Evolutionary conservation across 2,329 filamentous ascomycete species (phyloP).

Genomic region (Blastomyces gilchristii): DNA sequence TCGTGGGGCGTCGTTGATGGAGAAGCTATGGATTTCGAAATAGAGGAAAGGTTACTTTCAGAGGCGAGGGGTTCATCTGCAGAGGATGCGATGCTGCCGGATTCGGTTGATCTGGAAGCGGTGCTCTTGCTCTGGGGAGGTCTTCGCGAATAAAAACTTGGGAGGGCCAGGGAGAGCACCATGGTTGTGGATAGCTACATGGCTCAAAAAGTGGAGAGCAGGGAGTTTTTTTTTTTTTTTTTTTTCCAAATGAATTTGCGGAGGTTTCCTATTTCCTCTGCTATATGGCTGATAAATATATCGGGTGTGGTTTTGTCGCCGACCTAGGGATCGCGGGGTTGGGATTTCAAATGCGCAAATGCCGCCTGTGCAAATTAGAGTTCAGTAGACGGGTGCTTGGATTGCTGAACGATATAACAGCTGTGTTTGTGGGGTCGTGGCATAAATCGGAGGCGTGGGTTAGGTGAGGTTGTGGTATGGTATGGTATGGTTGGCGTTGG

Average conservation of each 20-base stretch:
- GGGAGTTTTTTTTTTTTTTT: too few relatives aligned
- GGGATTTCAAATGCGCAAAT: not conserved
- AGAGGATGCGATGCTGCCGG: not conserved
- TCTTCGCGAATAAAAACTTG: conserved; percentile 23
- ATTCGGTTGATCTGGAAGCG: not conserved
- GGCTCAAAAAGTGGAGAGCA: conserved; percentile 11
- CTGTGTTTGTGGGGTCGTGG: not conserved
- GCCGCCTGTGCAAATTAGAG: not conserved
- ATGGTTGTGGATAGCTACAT: conserved; percentile 27
- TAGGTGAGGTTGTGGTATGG: not conserved
- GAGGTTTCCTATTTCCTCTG: not conserved
- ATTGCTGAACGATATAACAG: not conserved
- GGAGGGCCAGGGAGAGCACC: conserved; percentile 31
- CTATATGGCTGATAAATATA: not conserved
- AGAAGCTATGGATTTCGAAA: not conserved
- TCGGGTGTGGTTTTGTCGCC: not conserved
- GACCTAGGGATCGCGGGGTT: not conserved
- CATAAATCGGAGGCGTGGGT: not conserved
- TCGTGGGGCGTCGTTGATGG: not conserved
- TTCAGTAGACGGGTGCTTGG: not conserved
- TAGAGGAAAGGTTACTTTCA: not conserved
- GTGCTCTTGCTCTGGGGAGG: not conserved
- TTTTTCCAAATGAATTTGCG: too few relatives aligned
- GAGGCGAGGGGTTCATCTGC: not conserved
- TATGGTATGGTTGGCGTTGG: not conserved